phyloP scores from a whole-genome alignment of 2,329 filamentous ascomycete species.

The Didymellaceae sp. region DNA sequence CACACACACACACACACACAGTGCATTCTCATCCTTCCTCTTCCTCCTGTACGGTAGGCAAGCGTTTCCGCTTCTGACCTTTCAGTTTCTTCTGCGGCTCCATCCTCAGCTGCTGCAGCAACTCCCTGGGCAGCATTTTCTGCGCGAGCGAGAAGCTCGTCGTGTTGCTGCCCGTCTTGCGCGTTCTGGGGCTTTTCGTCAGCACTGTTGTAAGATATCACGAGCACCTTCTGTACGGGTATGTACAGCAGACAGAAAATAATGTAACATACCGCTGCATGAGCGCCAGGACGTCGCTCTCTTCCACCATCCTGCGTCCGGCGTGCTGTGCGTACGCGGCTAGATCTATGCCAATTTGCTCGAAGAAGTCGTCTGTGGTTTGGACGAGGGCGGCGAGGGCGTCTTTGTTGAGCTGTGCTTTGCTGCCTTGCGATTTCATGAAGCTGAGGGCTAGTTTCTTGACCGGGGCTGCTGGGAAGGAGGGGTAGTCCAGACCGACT shows the following conservation, averaged over 20 bases:
- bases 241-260: slow-evolving; percentile 23
- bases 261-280: slow-evolving; percentile 75
- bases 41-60: slow-evolving; percentile 52
- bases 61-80: slow-evolving; percentile 49
- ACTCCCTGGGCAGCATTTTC: slow-evolving; percentile 78
- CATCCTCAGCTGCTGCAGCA: slow-evolving; percentile 83
- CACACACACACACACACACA: too few relatives aligned
- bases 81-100: slow-evolving; percentile 54
- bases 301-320: slow-evolving; percentile 82
- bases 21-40: slow-evolving; percentile 51
- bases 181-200: slow-evolving; percentile 41
- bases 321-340: slow-evolving; percentile 81
- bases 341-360: slow-evolving; percentile 82
- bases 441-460: slow-evolving; percentile 75
- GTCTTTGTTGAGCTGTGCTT: slow-evolving; percentile 74
- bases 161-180: slow-evolving; percentile 72
- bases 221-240: slow-evolving; percentile 14
- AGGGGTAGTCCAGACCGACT: slow-evolving; percentile 77
- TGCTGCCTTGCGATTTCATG: slow-evolving; percentile 70
- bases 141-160: slow-evolving; percentile 87
- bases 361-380: slow-evolving; percentile 90
- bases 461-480: slow-evolving; percentile 74
- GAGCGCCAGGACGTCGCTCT: slow-evolving; percentile 79
- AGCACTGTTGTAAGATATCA: slow-evolving; percentile 10
- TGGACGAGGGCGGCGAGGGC: slow-evolving; percentile 76